phyloP scores from a whole-genome alignment of 1,284 basidiomycete species.

The Ganoderma multipileum region DNA sequence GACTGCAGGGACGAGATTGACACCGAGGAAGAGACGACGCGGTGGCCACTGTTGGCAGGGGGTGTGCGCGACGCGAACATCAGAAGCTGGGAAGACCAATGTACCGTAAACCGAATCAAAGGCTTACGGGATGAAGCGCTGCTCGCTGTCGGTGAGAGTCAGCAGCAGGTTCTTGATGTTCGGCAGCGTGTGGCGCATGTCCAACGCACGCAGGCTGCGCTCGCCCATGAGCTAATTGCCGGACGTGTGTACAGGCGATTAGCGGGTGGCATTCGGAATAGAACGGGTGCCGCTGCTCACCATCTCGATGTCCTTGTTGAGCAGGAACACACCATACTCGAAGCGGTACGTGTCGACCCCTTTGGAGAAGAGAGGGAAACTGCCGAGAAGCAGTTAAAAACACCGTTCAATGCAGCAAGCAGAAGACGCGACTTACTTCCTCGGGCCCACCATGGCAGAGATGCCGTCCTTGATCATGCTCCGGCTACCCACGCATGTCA shows the following conservation, averaged over 20 bases:
- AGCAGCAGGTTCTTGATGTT: slow-evolving; percentile 95
- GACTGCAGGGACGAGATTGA: slow-evolving; percentile 39
- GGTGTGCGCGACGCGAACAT: slow-evolving; percentile 3
- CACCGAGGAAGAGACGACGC: slow-evolving; percentile 33
- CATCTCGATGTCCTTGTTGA: slow-evolving; percentile 98
- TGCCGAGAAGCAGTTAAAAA: slow-evolving; percentile 40
- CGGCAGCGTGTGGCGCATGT: slow-evolving; percentile 95
- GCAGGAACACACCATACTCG: slow-evolving; percentile 95
- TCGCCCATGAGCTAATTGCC: slow-evolving; percentile 84
- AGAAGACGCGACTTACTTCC: slow-evolving; percentile 67
- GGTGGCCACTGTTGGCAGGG: slow-evolving; percentile 19
- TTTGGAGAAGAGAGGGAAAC: slow-evolving; percentile 93
- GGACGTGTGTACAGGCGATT: slow-evolving; percentile 11
- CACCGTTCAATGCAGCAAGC: slow-evolving; percentile 22
- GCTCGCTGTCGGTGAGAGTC: slow-evolving; percentile 79
- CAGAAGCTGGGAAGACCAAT: not conserved
- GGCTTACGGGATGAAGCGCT: slow-evolving; percentile 53
- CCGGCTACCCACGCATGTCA: slow-evolving; percentile 87
- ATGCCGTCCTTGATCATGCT: slow-evolving; percentile 92
- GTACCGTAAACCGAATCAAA: slow-evolving; percentile 8
- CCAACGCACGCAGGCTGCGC: slow-evolving; percentile 84
- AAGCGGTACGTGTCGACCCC: slow-evolving; percentile 97
- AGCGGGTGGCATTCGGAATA: not conserved
- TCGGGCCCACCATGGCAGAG: slow-evolving; percentile 91
- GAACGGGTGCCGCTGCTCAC: slow-evolving; percentile 51